phyloP scores from a whole-genome alignment of 2,329 filamentous ascomycete species.

The Fusarium papillatum region DNA sequence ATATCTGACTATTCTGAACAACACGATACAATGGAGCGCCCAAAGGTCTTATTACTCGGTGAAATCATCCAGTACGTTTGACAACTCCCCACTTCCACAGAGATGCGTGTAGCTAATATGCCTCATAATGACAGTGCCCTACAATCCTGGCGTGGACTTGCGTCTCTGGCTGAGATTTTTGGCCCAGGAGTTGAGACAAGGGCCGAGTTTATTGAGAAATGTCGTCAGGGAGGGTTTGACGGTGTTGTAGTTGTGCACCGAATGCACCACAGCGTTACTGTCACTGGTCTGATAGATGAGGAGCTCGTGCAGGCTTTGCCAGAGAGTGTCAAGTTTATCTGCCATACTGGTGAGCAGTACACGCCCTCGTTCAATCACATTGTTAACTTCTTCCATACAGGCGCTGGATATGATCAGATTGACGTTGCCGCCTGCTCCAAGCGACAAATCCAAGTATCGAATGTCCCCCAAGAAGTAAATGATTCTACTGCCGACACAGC shows the following conservation, averaged over 20 bases:
- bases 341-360: background rate
- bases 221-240: background rate
- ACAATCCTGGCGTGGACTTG: background rate
- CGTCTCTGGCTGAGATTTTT: background rate
- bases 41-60: background rate
- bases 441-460: background rate
- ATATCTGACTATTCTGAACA: background rate
- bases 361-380: fast-evolving
- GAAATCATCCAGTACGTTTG: background rate
- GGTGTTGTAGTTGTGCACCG: background rate
- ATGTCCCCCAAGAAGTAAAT: background rate
- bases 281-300: background rate
- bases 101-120: background rate
- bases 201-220: background rate
- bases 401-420: background rate
- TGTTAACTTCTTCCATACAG: background rate
- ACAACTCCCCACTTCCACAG: background rate
- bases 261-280: background rate
- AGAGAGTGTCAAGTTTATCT: background rate
- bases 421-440: background rate
- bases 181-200: background rate
- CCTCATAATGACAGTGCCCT: background rate
- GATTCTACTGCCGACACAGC: background rate
- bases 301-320: background rate
- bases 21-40: background rate